Evolutionary conservation across 2,329 filamentous ascomycete genomes (phyloP), one percentile per base, ranked within the genome.

Genomic region (Furcasterigmium furcatum): DNA sequence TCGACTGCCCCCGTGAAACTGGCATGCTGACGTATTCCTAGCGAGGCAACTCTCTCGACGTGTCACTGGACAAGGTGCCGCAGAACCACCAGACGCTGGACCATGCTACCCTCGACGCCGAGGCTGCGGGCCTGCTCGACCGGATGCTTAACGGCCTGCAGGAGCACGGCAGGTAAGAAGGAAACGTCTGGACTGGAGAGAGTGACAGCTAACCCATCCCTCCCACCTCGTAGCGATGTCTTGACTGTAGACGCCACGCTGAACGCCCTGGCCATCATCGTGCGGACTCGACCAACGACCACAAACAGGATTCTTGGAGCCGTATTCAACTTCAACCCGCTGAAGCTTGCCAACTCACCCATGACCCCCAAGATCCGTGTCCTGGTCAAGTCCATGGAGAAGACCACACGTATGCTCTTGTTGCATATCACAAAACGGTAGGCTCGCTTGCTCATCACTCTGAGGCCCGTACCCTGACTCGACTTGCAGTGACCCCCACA

Each of bases 361-460:
- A 80, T 95, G 72, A 92, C 87, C 1, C 79, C 89, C 3, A 89
- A 84, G 60, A 79, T 81, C 41, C 90, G 87, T 56, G 86, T 99
- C 48, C 82, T 92, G 56, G 79, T 95, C 50, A 90, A 85, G 66
- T 97, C 92, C 5, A 94, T 99, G 83, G 92, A 96, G 65, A 90
- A 95, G 61, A 99, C 94, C 20, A 88, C 88, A 4, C 82, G 91
- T 57, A 83, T 91, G 54, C 71, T 99, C 39, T 75, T 97, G 32
- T 79, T 91, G 44, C 91, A 96, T 65, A 73, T 96, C 44, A 74
- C 87, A 54, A 92, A 92, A 70, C 80, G 83, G 85, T 88, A 74
- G 54, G 73, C 51, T 30, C 21, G 40, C 32, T 43, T 38, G 38
- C 29, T 10, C 36, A 25, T 41, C 20, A 32, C 30, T 41, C 20